Evolutionary conservation across 2,329 filamentous ascomycete species (phyloP).

Genomic region (Elsinoe perseae): DNA sequence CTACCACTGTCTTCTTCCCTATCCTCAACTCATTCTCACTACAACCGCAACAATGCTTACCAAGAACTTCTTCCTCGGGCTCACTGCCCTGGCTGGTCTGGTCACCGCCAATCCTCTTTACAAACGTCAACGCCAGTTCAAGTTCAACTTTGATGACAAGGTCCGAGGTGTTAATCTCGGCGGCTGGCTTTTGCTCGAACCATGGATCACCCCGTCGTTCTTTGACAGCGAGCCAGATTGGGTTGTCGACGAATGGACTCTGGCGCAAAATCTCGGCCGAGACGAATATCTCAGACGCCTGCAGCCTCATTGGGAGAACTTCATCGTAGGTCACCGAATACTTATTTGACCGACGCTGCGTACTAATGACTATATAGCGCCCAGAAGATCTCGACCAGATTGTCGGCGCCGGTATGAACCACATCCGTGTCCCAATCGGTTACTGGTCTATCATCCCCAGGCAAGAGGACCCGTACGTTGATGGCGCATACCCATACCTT

Average conservation of each 20-base stretch:
- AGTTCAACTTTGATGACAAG: slow-evolving; percentile 49
- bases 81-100: slow-evolving; percentile 13
- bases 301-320: slow-evolving; percentile 51
- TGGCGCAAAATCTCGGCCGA: slow-evolving; percentile 44
- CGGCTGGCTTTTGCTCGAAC: slow-evolving; percentile 58
- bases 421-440: slow-evolving; percentile 58
- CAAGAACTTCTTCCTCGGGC: slow-evolving; percentile 11
- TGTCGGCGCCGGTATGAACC: slow-evolving; percentile 50
- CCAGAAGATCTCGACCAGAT: slow-evolving; percentile 50
- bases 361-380: slow-evolving; percentile 19
- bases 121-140: slow-evolving; percentile 24
- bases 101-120: not conserved
- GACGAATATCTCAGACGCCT: slow-evolving; percentile 42
- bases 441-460: slow-evolving; percentile 53
- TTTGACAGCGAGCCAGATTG: slow-evolving; percentile 43
- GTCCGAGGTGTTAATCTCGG: slow-evolving; percentile 59
- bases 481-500: slow-evolving; percentile 52
- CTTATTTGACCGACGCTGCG: slow-evolving; percentile 19
- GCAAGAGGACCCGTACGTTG: slow-evolving; percentile 52
- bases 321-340: slow-evolving; percentile 32
- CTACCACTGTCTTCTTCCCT: slow-evolving; percentile 7
- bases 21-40: slow-evolving; percentile 1
- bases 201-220: slow-evolving; percentile 52
- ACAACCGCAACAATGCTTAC: slow-evolving; percentile 9
- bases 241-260: slow-evolving; percentile 51